phyloP scores from a whole-genome alignment of 805 yeast genomes.

The Wickerhamiella hasegawae region DNA sequence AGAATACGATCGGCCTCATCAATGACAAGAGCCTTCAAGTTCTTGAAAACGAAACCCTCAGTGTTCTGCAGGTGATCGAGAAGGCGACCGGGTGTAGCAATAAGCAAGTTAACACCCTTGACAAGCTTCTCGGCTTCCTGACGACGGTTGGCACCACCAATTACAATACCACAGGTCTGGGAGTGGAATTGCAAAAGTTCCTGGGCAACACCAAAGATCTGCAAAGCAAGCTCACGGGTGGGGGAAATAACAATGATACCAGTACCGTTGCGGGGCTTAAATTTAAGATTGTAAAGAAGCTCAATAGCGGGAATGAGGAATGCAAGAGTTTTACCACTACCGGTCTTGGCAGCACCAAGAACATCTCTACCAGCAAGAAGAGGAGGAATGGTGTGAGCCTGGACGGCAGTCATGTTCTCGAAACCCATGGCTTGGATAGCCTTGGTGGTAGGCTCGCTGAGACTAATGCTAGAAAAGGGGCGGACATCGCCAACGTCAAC shows the following conservation, averaged over 20 bases:
- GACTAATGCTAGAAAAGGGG: constrained; percentile 35
- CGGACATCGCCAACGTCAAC: constrained; percentile 12
- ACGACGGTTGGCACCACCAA: constrained; percentile 97
- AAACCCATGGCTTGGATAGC: constrained; percentile 85
- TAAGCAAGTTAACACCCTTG: constrained; percentile 84
- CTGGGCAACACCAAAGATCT: constrained; percentile 94
- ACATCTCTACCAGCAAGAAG: constrained; percentile 93
- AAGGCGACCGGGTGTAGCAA: constrained; percentile 96
- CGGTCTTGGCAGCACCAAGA: constrained; percentile 98
- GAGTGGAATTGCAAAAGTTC: constrained; percentile 81
- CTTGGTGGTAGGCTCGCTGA: constrained; percentile 68
- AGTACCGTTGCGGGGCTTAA: constrained; percentile 96
- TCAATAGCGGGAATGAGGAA: constrained; percentile 93
- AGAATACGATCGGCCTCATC: constrained; percentile 98
- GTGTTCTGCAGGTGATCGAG: constrained; percentile 95
- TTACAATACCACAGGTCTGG: constrained; percentile 91
- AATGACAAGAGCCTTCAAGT: constrained; percentile 80
- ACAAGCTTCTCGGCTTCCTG: constrained; percentile 89
- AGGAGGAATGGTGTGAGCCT: constrained; percentile 92
- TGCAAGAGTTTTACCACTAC: constrained; percentile 96
- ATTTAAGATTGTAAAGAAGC: constrained; percentile 71
- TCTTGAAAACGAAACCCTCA: constrained; percentile 82
- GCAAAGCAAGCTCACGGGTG: constrained; percentile 93
- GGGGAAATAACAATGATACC: constrained; percentile 95
- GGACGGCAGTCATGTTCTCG: constrained; percentile 82